Evolutionary conservation across 257 asterid species (phyloP).

Genomic region (Solanum megistacrolobum): DNA sequence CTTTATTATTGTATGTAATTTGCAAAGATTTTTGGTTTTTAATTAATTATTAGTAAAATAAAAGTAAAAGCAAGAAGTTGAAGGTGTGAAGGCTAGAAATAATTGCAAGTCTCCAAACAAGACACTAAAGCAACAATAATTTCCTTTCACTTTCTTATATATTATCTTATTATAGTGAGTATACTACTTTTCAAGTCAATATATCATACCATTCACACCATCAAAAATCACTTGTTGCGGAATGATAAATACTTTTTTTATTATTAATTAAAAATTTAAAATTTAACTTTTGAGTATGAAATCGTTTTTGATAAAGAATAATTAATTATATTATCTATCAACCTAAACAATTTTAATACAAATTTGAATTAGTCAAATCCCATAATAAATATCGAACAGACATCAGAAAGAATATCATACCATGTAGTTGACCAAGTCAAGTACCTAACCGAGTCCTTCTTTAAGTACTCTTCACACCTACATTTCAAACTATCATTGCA

Average conservation of each 20-base stretch:
- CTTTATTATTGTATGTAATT: neutral
- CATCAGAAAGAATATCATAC: neutral
- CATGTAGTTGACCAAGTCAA: neutral
- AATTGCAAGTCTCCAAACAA: neutral
- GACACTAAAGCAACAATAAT: neutral
- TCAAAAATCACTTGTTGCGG: neutral
- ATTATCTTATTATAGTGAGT: neutral
- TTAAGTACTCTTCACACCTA: neutral
- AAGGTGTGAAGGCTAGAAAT: neutral
- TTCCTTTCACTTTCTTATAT: neutral
- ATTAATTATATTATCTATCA: neutral
- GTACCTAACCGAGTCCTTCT: neutral
- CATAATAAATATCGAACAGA: fast-evolving
- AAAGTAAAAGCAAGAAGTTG: neutral
- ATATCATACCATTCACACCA: neutral
- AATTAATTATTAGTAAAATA: neutral
- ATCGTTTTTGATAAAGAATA: neutral
- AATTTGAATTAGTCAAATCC: fast-evolving
- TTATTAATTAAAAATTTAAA: neutral
- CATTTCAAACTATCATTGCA: neutral
- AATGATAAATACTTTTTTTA: neutral
- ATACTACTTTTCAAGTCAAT: neutral
- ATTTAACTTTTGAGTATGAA: neutral
- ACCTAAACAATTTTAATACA: fast-evolving
- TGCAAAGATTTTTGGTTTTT: neutral